A percentile compares a stretch with the other conserved stretches of the same genome.
phyloP scores from a whole-genome alignment of 768 basidiomycete genomes.

The Pleurotus tuoliensis region DNA sequence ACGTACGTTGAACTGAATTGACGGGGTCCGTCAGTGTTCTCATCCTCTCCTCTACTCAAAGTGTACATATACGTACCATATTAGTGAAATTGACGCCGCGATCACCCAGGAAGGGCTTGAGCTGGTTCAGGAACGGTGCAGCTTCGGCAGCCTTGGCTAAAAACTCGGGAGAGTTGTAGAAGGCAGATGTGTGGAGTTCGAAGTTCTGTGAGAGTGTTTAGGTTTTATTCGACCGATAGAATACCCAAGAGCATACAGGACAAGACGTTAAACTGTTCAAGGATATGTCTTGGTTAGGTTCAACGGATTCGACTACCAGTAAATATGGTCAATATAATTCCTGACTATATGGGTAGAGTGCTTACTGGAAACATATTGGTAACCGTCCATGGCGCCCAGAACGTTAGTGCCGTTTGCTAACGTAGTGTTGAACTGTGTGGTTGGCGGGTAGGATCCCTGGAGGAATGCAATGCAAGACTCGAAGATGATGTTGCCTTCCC shows the following conservation, averaged over 20 bases:
- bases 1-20: constrained; percentile 42
- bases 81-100: constrained; percentile 33
- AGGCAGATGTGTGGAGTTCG: constrained; percentile 28
- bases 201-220: constrained; percentile 25
- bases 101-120: constrained; percentile 37
- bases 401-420: constrained; percentile 48
- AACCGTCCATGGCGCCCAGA: constrained; percentile 43
- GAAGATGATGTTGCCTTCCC: constrained; percentile 47
- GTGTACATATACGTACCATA: constrained; percentile 28
- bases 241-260: constrained; percentile 26
- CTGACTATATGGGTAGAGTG: neutral
- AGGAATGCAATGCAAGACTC: constrained; percentile 49
- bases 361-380: constrained; percentile 27
- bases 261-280: constrained; percentile 46
- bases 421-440: constrained; percentile 30
- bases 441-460: constrained; percentile 50
- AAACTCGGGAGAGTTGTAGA: constrained; percentile 39
- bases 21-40: neutral
- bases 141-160: constrained; percentile 28
- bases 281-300: constrained; percentile 39
- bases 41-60: too few species aligned
- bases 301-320: constrained; percentile 36
- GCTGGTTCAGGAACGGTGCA: constrained; percentile 31
- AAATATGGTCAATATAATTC: constrained; percentile 7
- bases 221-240: neutral